A percentile compares a stretch with the other conserved stretches of the same genome.
These are phyloP conservation scores for Podaxis carcinomalis DNA, from an alignment of 768 basidiomycete species.

Conservation along the genomic window DNA sequence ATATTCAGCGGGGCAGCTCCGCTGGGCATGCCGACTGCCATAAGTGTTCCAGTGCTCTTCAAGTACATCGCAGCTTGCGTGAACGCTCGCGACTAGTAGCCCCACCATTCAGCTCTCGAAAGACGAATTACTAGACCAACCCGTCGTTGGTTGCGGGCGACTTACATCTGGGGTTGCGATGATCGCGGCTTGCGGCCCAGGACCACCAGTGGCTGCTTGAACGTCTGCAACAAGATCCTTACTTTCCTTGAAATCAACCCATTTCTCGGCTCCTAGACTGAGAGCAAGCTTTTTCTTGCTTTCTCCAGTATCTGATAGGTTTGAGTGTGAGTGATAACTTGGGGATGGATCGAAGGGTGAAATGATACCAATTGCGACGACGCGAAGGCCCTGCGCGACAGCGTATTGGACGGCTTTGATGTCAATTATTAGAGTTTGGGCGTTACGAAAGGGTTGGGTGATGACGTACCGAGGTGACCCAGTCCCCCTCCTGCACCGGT, in stretches of 20 bases:
- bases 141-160: too few species aligned
- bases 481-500: slow-evolving; percentile 81
- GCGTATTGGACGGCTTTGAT: slow-evolving; percentile 75
- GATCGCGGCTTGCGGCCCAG: slow-evolving; percentile 68
- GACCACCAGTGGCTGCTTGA: slow-evolving; percentile 55
- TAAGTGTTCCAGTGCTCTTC: slow-evolving; percentile 63
- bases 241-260: slow-evolving; percentile 73
- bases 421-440: too few species aligned
- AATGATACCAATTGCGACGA: slow-evolving; percentile 62
- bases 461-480: slow-evolving; percentile 63
- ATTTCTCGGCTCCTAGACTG: slow-evolving; percentile 66
- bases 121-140: too few species aligned
- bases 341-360: neutral
- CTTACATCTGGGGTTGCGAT: slow-evolving; percentile 46
- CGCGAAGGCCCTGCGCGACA: slow-evolving; percentile 69
- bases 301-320: slow-evolving; percentile 56
- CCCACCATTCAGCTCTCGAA: too few species aligned
- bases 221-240: slow-evolving; percentile 68
- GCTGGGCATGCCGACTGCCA: slow-evolving; percentile 75
- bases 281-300: slow-evolving; percentile 62
- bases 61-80: slow-evolving; percentile 70
- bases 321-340: neutral
- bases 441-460: too few species aligned
- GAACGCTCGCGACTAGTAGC: slow-evolving; percentile 30
- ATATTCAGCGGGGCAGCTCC: slow-evolving; percentile 43